Evolutionary conservation across 352 stramenopile species (phyloP).

Genomic region (Hyphochytrium catenoides): DNA sequence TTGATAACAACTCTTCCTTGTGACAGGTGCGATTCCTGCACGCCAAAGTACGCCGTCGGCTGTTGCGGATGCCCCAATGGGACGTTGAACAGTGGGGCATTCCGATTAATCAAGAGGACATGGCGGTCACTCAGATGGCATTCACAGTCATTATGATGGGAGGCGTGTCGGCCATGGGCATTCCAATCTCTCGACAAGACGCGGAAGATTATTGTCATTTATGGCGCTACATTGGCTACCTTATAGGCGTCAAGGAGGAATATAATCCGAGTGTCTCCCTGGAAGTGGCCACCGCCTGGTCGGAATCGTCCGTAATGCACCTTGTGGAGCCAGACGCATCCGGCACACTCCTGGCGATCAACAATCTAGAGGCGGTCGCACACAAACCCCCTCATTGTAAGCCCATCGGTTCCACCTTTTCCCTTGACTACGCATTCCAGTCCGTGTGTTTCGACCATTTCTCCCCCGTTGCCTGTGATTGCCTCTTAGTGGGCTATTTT

Average conservation of each 20-base stretch:
- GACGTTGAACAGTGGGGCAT: not conserved
- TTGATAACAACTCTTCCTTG: too few relatives aligned
- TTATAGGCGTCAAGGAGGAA: not conserved
- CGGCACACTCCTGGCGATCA: too few relatives aligned
- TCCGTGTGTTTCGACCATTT: too few relatives aligned
- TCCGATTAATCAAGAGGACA: constrained; percentile 1
- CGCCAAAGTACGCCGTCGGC: constrained; percentile 1
- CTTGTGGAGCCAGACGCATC: too few relatives aligned
- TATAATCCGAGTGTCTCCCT: not conserved
- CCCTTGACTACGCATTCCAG: too few relatives aligned
- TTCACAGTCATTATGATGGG: not conserved
- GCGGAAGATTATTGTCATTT: constrained; percentile 1
- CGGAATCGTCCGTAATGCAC: too few relatives aligned
- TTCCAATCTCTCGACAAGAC: not conserved
- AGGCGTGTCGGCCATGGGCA: not conserved
- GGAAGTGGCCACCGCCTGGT: too few relatives aligned
- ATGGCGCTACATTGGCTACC: not conserved
- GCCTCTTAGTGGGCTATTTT: too few relatives aligned
- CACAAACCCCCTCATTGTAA: too few relatives aligned
- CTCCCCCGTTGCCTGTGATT: too few relatives aligned
- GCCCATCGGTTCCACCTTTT: too few relatives aligned
- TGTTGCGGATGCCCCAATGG: not conserved
- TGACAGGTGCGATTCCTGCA: not conserved
- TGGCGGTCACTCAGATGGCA: not conserved
- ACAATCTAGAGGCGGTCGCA: too few relatives aligned